These are phyloP conservation scores for Pseudocercospora eumusae DNA, from an alignment of 2,329 filamentous ascomycete genomes.

Conservation along the genomic window DNA sequence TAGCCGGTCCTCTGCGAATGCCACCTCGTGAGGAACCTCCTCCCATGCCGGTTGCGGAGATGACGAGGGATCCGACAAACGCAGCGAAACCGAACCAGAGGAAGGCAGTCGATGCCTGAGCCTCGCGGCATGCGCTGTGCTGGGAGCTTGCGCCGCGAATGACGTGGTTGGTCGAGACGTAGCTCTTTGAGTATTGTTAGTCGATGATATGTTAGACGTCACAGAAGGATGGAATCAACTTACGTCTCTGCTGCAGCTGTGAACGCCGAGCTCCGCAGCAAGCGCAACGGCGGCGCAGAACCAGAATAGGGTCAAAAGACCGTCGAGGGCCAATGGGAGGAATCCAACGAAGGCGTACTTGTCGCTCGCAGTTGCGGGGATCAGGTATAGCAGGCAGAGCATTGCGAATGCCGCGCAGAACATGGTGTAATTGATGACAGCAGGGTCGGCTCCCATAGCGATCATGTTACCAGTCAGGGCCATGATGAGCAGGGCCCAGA, in stretches of 20 bases:
- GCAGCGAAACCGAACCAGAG: constrained; percentile 74
- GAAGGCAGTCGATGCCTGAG: constrained; percentile 73
- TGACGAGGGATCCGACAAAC: constrained; percentile 57
- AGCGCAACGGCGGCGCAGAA: constrained; percentile 71
- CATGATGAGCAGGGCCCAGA: constrained; percentile 62
- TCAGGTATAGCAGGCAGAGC: constrained; percentile 65
- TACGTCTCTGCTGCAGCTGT: constrained; percentile 66
- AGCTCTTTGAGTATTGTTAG: constrained; percentile 33
- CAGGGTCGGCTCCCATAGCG: constrained; percentile 50
- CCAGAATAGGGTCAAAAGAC: constrained; percentile 64
- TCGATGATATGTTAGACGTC: neutral
- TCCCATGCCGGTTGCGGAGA: constrained; percentile 58
- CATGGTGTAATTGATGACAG: constrained; percentile 64
- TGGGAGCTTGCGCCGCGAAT: constrained; percentile 52
- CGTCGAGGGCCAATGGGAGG: constrained; percentile 59
- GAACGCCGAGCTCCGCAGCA: constrained; percentile 66
- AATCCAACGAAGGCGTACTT: constrained; percentile 54
- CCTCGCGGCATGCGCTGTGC: constrained; percentile 69
- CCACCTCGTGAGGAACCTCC: constrained; percentile 51
- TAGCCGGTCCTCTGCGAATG: constrained; percentile 51
- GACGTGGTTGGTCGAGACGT: constrained; percentile 44
- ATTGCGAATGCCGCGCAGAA: constrained; percentile 69
- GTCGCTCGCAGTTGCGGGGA: constrained; percentile 58
- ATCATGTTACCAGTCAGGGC: constrained; percentile 66
- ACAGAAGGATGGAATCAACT: constrained; percentile 33